These are phyloP conservation scores for Plantago coronopus DNA, from an alignment of 305 asterid species.

Conservation along the genomic window DNA sequence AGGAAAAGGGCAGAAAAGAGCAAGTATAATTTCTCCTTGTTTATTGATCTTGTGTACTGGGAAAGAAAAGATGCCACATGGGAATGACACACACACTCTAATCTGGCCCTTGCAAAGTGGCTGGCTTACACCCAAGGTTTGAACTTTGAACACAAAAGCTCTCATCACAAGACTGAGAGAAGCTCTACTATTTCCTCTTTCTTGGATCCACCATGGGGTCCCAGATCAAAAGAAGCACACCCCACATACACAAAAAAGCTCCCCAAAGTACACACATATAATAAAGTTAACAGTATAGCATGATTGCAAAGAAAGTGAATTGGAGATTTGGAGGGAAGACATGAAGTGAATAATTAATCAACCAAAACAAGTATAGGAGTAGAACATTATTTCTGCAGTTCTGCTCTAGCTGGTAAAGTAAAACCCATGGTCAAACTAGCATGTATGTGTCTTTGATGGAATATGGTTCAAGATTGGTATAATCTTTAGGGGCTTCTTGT, in stretches of 20 bases:
- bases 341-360: background rate
- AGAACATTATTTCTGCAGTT: too few relatives aligned
- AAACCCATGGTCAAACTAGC: too few relatives aligned
- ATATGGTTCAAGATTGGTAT: too few relatives aligned
- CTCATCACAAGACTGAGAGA: constrained; percentile 23
- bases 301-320: background rate
- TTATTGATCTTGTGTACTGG: background rate
- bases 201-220: constrained; percentile 44
- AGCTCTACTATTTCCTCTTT: constrained; percentile 15
- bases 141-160: constrained; percentile 33
- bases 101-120: constrained; percentile 33
- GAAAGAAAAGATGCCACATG: constrained; percentile 26
- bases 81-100: constrained; percentile 13
- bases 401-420: too few relatives aligned
- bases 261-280: constrained; percentile 22
- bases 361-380: too few relatives aligned
- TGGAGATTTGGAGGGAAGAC: constrained; percentile 1
- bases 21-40: background rate
- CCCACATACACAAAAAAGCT: constrained; percentile 21
- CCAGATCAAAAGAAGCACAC: constrained; percentile 31
- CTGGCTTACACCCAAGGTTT: constrained; percentile 33
- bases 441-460: too few relatives aligned
- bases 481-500: too few relatives aligned
- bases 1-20: background rate
- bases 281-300: constrained; percentile 23